phyloP scores from a whole-genome alignment of 345 rosid genomes.

The Crucihimalaya himalaica region DNA sequence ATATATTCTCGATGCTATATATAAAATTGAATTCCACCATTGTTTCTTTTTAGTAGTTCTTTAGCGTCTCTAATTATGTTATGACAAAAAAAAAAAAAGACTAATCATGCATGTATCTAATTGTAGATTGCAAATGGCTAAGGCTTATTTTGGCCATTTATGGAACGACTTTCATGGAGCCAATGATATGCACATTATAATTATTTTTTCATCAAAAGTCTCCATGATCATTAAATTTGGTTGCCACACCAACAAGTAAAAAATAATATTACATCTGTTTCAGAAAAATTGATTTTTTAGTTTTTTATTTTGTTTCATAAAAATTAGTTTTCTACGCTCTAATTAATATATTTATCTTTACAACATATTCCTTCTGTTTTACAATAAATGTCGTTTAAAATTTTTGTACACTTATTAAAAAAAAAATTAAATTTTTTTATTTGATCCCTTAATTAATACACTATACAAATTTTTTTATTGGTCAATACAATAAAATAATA shows the following conservation, averaged over 20 bases:
- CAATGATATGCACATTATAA: slow-evolving; percentile 31
- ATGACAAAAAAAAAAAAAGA: neutral
- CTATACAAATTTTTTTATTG: too few relatives aligned
- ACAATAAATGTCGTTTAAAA: too few relatives aligned
- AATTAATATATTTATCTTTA: too few relatives aligned
- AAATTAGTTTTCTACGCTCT: too few relatives aligned
- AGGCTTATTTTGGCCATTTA: slow-evolving; percentile 34
- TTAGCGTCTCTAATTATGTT: neutral
- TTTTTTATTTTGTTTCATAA: too few relatives aligned
- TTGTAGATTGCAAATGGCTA: slow-evolving; percentile 26
- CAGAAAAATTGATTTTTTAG: too few relatives aligned
- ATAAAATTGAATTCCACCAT: neutral
- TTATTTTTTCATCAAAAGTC: slow-evolving; percentile 19
- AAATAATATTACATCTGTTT: too few relatives aligned
- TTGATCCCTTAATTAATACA: too few relatives aligned
- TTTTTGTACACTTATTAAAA: too few relatives aligned
- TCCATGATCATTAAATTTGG: slow-evolving; percentile 29
- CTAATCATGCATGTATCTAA: neutral
- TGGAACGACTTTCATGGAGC: slow-evolving; percentile 28
- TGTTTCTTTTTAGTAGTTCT: neutral
- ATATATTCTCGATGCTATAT: neutral
- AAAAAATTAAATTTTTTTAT: too few relatives aligned
- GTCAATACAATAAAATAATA: too few relatives aligned
- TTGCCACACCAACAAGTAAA: slow-evolving; percentile 22
- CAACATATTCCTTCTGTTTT: too few relatives aligned